These are phyloP conservation scores for Bolboschoenoplectus hybrid DNA, from an alignment of 202 grass and related monocot species.

Conservation along the genomic window DNA sequence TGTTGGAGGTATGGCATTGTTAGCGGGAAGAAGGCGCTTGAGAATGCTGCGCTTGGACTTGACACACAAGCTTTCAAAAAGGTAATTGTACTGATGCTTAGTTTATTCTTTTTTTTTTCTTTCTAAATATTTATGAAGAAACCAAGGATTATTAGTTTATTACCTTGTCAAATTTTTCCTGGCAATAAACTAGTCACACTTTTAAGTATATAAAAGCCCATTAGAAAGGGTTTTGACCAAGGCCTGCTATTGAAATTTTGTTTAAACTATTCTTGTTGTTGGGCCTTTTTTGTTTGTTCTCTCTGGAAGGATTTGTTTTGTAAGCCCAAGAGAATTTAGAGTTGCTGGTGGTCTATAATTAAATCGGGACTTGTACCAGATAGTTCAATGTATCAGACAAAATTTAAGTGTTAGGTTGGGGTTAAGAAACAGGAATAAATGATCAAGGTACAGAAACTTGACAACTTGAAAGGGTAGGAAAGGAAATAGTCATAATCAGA, in stretches of 20 bases:
- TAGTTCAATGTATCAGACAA: not conserved
- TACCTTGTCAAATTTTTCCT: no score
- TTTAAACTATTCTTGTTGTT: not conserved
- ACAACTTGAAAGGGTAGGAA: not conserved
- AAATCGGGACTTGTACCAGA: not conserved
- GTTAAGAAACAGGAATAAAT: not conserved
- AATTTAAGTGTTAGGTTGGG: not conserved
- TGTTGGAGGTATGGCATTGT: conserved; percentile 78
- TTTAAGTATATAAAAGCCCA: not conserved
- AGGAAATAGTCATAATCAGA: not conserved
- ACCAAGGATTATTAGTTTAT: no score
- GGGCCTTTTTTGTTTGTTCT: not conserved
- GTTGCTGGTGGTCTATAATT: not conserved
- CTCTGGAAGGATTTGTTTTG: not conserved
- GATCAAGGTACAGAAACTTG: not conserved
- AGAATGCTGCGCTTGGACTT: conserved; percentile 40
- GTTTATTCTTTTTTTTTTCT: no score
- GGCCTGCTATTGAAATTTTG: not conserved
- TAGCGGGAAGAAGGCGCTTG: conserved; percentile 85
- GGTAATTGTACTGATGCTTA: conserved; percentile 36
- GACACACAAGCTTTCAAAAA: conserved; percentile 48
- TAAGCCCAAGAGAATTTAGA: not conserved
- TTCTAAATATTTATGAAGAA: no score
- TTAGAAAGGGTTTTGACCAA: not conserved
- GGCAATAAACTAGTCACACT: no score